Evolutionary conservation across 2,329 filamentous ascomycete genomes (phyloP).

Genomic region (Fusarium protoensiforme): DNA sequence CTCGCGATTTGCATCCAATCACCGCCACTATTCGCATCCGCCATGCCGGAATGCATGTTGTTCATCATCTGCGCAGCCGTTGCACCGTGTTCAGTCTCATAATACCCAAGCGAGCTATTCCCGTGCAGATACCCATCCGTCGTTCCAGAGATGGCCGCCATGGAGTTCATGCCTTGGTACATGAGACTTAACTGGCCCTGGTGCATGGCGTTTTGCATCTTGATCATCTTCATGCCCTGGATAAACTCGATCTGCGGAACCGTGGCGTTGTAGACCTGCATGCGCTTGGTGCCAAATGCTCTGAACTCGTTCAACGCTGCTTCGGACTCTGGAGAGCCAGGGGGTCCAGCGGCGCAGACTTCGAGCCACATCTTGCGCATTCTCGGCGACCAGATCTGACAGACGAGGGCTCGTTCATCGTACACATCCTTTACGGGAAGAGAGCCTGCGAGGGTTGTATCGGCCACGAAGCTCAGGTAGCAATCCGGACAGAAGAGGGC

Average conservation of each 20-base stretch:
- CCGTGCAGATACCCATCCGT: constrained; percentile 48
- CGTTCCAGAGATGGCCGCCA: constrained; percentile 39
- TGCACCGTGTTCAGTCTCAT: constrained; percentile 49
- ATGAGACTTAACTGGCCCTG: constrained; percentile 47
- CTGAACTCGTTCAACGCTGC: constrained; percentile 41
- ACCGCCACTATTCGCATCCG: constrained; percentile 38
- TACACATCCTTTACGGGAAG: constrained; percentile 41
- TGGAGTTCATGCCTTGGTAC: constrained; percentile 48
- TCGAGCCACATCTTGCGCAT: constrained; percentile 51
- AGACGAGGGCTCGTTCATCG: constrained; percentile 44
- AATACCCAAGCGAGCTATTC: constrained; percentile 48
- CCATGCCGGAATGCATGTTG: constrained; percentile 47
- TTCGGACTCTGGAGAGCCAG: constrained; percentile 40
- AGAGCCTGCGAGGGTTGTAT: constrained; percentile 40
- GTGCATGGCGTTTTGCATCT: constrained; percentile 48
- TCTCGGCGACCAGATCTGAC: constrained; percentile 51
- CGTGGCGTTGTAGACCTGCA: constrained; percentile 45
- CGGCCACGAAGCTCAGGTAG: constrained; percentile 44
- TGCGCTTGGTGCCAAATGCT: constrained; percentile 39
- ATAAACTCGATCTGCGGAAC: constrained; percentile 46
- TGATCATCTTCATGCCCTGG: constrained; percentile 42
- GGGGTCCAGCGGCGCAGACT: constrained; percentile 41
- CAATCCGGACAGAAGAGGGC: constrained; percentile 50
- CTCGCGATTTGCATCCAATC: constrained; percentile 44
- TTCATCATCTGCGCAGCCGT: constrained; percentile 48